Percentiles rank a stretch among this genome's conserved stretches.
phyloP scores from a whole-genome alignment of 345 rosid genomes.

The Hibiscus tridactylites region DNA sequence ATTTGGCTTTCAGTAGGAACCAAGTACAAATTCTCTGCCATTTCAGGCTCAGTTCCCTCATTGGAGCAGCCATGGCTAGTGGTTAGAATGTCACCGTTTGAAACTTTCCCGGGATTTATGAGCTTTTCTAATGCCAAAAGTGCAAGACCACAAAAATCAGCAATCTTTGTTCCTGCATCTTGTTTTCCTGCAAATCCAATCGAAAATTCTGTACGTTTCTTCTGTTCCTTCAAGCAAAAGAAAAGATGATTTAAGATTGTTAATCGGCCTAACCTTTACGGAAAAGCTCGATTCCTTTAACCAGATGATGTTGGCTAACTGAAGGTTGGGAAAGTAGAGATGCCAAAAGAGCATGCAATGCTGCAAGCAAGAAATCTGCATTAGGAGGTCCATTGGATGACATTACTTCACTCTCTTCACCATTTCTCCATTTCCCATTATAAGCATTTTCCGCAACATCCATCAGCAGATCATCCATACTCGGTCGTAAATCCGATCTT shows the following conservation, averaged over 20 bases:
- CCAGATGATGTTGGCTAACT: background rate
- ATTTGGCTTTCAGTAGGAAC: background rate
- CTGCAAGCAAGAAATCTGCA: slow-evolving; percentile 3
- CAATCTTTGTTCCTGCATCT: slow-evolving; percentile 5
- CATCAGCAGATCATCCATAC: background rate
- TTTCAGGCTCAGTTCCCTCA: background rate
- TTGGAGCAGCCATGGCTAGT: background rate
- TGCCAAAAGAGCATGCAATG: slow-evolving; percentile 6
- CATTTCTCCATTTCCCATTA: slow-evolving; percentile 1
- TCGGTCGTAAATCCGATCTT: background rate
- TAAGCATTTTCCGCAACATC: background rate
- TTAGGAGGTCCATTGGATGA: background rate
- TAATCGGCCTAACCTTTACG: background rate
- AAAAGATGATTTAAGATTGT: background rate
- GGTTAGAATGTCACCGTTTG: background rate
- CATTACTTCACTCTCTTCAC: background rate
- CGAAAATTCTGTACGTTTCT: background rate
- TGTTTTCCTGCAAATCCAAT: background rate
- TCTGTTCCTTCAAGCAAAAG: background rate
- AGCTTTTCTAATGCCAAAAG: background rate
- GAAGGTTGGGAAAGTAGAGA: slow-evolving; percentile 8
- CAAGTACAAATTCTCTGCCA: background rate
- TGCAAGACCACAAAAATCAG: slow-evolving; percentile 6
- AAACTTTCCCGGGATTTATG: background rate
- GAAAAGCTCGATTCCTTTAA: background rate